Evolutionary conservation across 768 basidiomycete genomes (phyloP).

Genomic region (Imleria badia): DNA sequence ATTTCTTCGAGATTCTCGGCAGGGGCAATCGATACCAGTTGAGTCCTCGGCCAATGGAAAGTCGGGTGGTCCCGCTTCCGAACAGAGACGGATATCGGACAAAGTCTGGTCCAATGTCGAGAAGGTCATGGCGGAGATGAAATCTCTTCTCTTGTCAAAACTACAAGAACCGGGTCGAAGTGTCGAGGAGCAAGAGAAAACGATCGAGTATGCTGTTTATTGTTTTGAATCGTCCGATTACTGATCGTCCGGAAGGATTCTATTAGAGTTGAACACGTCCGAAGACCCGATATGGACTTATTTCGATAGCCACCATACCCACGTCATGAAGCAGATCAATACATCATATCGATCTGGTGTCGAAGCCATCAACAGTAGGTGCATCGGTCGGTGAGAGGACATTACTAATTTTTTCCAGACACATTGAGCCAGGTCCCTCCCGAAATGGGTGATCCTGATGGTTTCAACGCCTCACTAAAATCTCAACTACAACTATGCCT

Average conservation of each 20-base stretch:
- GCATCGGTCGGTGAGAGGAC: conserved; percentile 2
- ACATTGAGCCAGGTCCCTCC: conserved; percentile 43
- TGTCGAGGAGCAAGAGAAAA: conserved; percentile 95
- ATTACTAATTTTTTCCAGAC: conserved; percentile 34
- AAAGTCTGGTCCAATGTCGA: conserved; percentile 97
- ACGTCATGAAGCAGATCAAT: conserved; percentile 79
- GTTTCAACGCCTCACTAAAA: conserved; percentile 45
- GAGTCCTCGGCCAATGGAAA: conserved; percentile 60
- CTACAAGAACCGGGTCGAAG: conserved; percentile 76
- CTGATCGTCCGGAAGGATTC: conserved; percentile 53
- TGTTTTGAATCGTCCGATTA: not conserved
- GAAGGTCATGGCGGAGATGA: conserved; percentile 92
- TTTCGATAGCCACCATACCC: conserved; percentile 89
- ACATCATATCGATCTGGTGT: conserved; percentile 54
- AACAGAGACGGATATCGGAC: conserved; percentile 90
- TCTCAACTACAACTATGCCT: conserved; percentile 62
- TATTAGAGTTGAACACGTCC: conserved; percentile 79
- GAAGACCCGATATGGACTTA: conserved; percentile 97
- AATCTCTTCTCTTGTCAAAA: conserved; percentile 69
- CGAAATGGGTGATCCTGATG: conserved; percentile 37
- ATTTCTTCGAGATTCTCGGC: conserved; percentile 84
- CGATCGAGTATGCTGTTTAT: conserved; percentile 72
- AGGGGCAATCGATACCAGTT: conserved; percentile 77
- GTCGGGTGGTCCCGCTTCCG: conserved; percentile 52
- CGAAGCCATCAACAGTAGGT: conserved; percentile 48